phyloP scores from a whole-genome alignment of 148 eudicot species.

The Dysphania ambrosioides region DNA sequence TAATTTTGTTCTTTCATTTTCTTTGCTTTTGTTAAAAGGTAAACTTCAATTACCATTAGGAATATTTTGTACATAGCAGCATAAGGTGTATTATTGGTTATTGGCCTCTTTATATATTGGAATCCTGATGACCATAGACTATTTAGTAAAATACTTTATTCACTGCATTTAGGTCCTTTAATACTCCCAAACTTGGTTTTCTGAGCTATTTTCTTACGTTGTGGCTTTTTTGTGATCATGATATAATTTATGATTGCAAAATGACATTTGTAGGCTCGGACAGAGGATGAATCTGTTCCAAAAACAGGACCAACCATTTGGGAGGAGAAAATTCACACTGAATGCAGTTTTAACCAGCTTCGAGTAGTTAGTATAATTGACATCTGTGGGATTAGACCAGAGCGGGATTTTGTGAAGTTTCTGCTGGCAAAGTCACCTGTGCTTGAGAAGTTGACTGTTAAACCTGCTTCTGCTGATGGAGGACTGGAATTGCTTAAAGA shows the following conservation, averaged over 20 bases:
- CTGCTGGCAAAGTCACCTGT: slow-evolving; percentile 62
- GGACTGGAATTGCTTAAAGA: slow-evolving; percentile 61
- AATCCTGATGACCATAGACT: background rate
- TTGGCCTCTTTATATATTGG: background rate
- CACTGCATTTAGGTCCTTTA: background rate
- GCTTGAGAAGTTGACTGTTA: slow-evolving; percentile 72
- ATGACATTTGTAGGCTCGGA: slow-evolving; percentile 50
- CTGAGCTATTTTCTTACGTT: background rate
- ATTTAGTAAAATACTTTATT: background rate
- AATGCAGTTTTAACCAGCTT: slow-evolving; percentile 44
- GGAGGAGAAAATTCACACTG: slow-evolving; percentile 33
- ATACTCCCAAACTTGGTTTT: background rate
- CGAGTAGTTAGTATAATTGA: slow-evolving; percentile 51
- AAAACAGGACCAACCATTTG: slow-evolving; percentile 25
- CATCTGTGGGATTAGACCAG: slow-evolving; percentile 37
- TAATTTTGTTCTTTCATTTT: background rate
- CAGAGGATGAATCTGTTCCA: slow-evolving; percentile 40
- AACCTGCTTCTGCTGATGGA: slow-evolving; percentile 49
- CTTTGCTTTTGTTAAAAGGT: background rate
- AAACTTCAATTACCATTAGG: too few relatives aligned
- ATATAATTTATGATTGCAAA: background rate
- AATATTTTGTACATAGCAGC: background rate
- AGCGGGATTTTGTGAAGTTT: slow-evolving; percentile 60
- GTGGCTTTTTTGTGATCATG: background rate
- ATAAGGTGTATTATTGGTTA: background rate